Evolutionary conservation across 345 rosid species (phyloP), one percentile per base, ranked within the genome.

Genomic region (Euphorbia peplus): DNA sequence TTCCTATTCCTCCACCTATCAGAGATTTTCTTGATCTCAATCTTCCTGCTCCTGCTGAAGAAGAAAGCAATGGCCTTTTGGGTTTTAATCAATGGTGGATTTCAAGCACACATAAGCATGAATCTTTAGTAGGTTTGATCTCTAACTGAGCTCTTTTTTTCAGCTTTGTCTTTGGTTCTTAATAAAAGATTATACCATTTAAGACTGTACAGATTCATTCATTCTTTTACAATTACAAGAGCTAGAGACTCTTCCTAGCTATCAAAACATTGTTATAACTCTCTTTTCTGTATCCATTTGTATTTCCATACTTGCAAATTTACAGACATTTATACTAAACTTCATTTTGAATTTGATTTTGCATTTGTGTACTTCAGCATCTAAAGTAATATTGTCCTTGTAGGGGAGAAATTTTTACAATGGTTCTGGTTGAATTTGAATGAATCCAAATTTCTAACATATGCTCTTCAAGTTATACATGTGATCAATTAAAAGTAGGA

Each of bases 41-140:
- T 55, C 80, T 82, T 39, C 90, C 90, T 35, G 87, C 87, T 57
- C 79, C 85, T 47, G 79, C 41, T 46, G 88, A 82, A 63, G 88
- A 85, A 52, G 86, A 83, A 8, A 74, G 63, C 29, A 77, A 73
- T 60, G 79, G 63, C 60, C 73, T 70, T 64, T 72, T 76, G 46
- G 85, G 78, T 29, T 73, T 84, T 73, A 72, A 79, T 69, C 78
- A 81, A 24, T 88, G 93, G 86, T 85, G 87, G 87, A 70, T 63
- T 8, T 82, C 81, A 53, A 75, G 82, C 81, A 82, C 64, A 78
- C 77, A 75, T 72, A 76, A 82, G 76, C 81, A 76, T 50, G 77
- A 81, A 67, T 60, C 80, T 10, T 70, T 79, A 16, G 64, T 82
- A 53, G 81, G 83, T 28, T 74, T 80, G 70, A 76, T 83, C 53